Evolutionary conservation across 768 basidiomycete species (phyloP).

Genomic region (Trametes maxima): DNA sequence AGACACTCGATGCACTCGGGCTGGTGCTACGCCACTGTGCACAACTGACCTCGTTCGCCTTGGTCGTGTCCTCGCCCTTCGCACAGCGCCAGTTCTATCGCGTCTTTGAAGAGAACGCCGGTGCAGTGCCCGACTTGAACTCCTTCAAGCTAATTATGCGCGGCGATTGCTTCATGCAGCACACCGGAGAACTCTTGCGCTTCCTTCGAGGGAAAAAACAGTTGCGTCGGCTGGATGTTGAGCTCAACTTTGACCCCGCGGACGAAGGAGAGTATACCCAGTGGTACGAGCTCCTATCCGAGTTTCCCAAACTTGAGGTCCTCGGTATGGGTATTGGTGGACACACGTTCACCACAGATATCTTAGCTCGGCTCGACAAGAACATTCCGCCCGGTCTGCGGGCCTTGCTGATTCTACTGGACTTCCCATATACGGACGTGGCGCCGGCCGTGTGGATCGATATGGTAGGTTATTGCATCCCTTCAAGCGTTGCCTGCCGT

Average conservation of each 20-base stretch:
- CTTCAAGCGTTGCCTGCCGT: neutral
- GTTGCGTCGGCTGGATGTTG: slow-evolving; percentile 13
- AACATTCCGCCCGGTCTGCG: neutral
- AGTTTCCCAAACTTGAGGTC: slow-evolving; percentile 9
- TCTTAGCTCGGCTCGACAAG: neutral
- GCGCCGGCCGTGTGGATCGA: neutral
- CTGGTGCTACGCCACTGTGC: slow-evolving; percentile 12
- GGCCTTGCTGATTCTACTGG: slow-evolving; percentile 1
- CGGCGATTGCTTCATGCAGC: neutral
- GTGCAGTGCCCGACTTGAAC: slow-evolving; percentile 3
- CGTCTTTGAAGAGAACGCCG: neutral
- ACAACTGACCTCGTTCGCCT: slow-evolving; percentile 6
- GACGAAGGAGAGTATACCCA: neutral
- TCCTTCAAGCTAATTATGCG: slow-evolving; percentile 13
- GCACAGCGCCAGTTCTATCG: neutral
- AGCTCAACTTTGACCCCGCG: neutral
- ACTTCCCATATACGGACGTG: neutral
- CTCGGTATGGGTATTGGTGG: slow-evolving; percentile 7
- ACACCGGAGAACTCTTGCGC: neutral
- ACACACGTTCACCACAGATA: neutral
- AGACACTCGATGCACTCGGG: neutral
- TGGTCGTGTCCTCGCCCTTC: neutral
- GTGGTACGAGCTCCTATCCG: neutral
- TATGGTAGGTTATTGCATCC: neutral
- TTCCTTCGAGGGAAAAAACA: slow-evolving; percentile 11